Percentiles rank a stretch among this genome's conserved stretches.
phyloP scores from a whole-genome alignment of 1,139 yeast genomes.

The Debaryomyces psychrophilus region DNA sequence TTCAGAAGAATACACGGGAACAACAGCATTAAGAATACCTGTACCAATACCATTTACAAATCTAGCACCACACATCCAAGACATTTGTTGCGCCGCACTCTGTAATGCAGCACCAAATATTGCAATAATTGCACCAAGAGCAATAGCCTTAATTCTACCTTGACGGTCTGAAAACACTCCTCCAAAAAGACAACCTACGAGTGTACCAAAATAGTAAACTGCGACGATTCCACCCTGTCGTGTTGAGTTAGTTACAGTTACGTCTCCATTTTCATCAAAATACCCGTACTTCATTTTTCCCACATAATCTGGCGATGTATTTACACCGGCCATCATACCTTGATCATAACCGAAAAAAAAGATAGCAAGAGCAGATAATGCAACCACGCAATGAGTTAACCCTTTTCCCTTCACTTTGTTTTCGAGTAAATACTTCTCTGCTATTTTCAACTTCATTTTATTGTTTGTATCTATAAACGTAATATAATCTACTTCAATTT shows the following conservation, averaged over 20 bases:
- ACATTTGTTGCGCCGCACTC: constrained; percentile 24
- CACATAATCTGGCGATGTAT: constrained; percentile 37
- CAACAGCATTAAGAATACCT: constrained; percentile 29
- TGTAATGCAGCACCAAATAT: constrained; percentile 32
- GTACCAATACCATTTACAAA: constrained; percentile 45
- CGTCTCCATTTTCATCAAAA: constrained; percentile 23
- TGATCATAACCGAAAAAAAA: constrained; percentile 68
- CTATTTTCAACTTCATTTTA: constrained; percentile 5
- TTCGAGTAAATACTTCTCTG: constrained; percentile 14
- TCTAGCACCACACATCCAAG: constrained; percentile 36
- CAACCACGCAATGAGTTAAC: constrained; percentile 18
- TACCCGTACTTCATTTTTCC: constrained; percentile 28
- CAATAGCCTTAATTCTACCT: constrained; percentile 30
- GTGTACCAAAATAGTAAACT: constrained; percentile 37
- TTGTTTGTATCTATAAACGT: too few relatives aligned
- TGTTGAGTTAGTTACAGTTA: constrained; percentile 31
- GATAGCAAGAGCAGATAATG: constrained; percentile 21
- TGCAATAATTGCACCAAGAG: constrained; percentile 27
- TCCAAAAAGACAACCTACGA: constrained; percentile 33
- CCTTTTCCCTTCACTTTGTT: constrained; percentile 15
- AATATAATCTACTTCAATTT: too few relatives aligned
- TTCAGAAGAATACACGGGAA: constrained; percentile 36
- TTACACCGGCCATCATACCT: constrained; percentile 70
- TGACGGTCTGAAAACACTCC: constrained; percentile 29
- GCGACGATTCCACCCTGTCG: constrained; percentile 46